A percentile compares a stretch with the other conserved stretches of the same genome.
Conservation (phyloP, 305 asterid genomes). For the Solanum aculeatissimum region DNA sequence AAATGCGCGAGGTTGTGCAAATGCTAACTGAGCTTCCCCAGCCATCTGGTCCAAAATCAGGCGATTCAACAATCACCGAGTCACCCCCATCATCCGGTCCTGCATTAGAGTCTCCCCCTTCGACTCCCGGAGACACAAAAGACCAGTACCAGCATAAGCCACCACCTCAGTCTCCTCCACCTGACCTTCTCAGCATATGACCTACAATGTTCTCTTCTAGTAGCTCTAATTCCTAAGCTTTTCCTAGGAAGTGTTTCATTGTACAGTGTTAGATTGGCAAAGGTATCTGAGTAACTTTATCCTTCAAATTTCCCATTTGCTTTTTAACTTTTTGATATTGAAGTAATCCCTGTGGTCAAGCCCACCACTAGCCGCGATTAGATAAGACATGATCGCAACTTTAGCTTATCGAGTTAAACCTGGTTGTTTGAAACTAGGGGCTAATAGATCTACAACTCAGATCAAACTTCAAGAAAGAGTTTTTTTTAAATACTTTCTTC, state of each 20-base stretch:
- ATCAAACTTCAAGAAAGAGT: neutral
- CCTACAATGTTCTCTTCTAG: constrained; percentile 10
- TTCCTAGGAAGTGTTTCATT: neutral
- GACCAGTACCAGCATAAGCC: constrained; percentile 9
- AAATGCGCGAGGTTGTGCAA: constrained; percentile 91
- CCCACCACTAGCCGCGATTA: neutral
- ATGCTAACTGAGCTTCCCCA: constrained; percentile 72
- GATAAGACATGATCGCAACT: no score
- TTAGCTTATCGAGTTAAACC: no score
- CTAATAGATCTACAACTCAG: neutral
- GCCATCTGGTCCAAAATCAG: constrained; percentile 26
- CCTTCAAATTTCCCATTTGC: neutral
- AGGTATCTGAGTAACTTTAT: neutral
- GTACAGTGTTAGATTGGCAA: neutral
- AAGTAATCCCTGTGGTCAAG: neutral
- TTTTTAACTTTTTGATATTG: neutral
- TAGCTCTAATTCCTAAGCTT: neutral
- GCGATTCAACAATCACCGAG: constrained; percentile 21
- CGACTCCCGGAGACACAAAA: constrained; percentile 3
- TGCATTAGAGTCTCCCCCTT: constrained; percentile 27
- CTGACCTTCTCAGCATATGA: constrained; percentile 65
- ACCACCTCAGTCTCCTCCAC: constrained; percentile 21
- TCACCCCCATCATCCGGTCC: constrained; percentile 24
- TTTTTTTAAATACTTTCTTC: neutral
- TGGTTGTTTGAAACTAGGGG: neutral